Conservation (phyloP, 345 rosid species). For the Rhodamnia argentea region DNA sequence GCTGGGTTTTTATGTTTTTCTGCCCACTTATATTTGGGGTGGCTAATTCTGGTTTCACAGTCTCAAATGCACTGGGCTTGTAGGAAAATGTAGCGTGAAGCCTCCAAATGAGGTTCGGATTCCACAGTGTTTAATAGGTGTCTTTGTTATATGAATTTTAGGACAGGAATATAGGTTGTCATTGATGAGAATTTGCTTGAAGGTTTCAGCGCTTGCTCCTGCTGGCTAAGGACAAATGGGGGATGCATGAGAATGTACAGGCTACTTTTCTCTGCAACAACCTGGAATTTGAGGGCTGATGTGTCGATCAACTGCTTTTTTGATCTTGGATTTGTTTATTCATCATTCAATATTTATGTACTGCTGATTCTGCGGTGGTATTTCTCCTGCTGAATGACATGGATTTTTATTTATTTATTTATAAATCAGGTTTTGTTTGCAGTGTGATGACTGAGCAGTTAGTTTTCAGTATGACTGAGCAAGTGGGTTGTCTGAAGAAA, state of each 20-base stretch:
- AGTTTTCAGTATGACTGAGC: background rate
- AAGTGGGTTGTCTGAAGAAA: background rate
- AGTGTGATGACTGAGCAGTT: background rate
- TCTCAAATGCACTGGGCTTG: background rate
- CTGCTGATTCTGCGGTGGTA: background rate
- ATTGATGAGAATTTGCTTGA: background rate
- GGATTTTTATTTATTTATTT: background rate
- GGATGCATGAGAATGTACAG: background rate
- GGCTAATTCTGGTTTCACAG: background rate
- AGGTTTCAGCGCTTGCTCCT: background rate
- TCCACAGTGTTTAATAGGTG: background rate
- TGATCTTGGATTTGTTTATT: background rate
- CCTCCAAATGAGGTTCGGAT: background rate
- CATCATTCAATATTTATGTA: background rate
- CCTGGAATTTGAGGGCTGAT: background rate
- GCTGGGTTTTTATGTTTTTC: background rate
- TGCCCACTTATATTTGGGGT: background rate
- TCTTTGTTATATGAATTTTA: background rate
- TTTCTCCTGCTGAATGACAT: background rate
- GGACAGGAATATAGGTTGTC: background rate
- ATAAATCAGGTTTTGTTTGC: background rate
- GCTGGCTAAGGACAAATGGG: background rate
- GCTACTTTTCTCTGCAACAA: background rate
- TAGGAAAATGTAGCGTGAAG: background rate
- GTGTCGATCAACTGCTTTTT: background rate